Evolutionary conservation across 768 basidiomycete genomes (phyloP), one percentile per base, ranked within the genome.

Genomic region (Kwoniella newhampshirensis): DNA sequence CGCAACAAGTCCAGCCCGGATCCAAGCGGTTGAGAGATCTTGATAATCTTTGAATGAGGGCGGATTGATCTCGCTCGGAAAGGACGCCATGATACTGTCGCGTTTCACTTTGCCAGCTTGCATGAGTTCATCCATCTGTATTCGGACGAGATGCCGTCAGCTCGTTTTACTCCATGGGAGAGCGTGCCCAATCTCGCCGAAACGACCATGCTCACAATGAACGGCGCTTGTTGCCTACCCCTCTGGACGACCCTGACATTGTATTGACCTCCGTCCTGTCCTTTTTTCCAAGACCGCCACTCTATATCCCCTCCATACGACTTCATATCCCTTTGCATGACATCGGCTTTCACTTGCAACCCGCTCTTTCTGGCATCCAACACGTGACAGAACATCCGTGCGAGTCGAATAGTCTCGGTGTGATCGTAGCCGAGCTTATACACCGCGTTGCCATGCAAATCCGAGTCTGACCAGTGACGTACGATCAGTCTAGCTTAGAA

Each of bases 281-380:
- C 55, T 53, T 68, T 67, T 51, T 67, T 68, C 35, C 39, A 59
- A 8, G 20, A 28, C 4, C 60, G 28, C 70, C 70, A 72, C 0
- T 44, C 57, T 2, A 72, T 17, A 2, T 51, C 44, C 9, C 70
- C 68, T 4, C 25, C 47, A 37, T 56, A 65, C 28, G 15, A 39
- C 15, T 43, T 30, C 35, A 25, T 36, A 47, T 72, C 65, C 2
- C 9, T n/a, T 37, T 20, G 46, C 20, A 20, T 35, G 21, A 66
- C 51, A 8, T 55, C 59, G 1, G 55, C 36, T 28, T 58, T 53
- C 37, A 72, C 54, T 23, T 41, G 20, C 15, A 73, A 46, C 40
- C 71, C 71, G n/a, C 60, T 63, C 53, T 73, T 73, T 8, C 59
- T 18, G 15, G 71, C 71, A 60, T 73, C 71, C 1, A 73, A 57